Percentiles rank a stretch among this genome's conserved stretches.
phyloP scores from a whole-genome alignment of 2,329 filamentous ascomycete genomes.

The Sclerotinia borealis region DNA sequence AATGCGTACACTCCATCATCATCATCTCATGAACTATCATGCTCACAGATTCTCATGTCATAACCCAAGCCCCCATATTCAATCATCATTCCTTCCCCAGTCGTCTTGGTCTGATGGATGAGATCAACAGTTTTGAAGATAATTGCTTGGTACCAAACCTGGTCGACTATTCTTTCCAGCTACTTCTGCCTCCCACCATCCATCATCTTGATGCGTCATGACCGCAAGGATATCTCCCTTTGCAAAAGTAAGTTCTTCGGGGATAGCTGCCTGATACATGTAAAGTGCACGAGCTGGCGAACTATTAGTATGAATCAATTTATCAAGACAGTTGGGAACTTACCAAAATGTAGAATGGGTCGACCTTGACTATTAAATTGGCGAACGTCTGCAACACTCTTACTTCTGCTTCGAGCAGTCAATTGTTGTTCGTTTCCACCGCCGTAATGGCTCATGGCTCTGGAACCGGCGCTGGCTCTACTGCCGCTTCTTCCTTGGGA shows the following conservation, averaged over 20 bases:
- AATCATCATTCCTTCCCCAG: neutral
- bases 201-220: constrained; percentile 87
- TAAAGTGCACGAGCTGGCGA: constrained; percentile 81
- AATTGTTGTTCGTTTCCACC: constrained; percentile 32
- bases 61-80: neutral
- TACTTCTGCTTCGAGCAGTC: constrained; percentile 56
- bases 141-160: constrained; percentile 64
- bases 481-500: constrained; percentile 46
- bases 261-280: constrained; percentile 88
- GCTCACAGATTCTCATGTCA: neutral
- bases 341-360: constrained; percentile 89
- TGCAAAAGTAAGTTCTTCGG: constrained; percentile 84
- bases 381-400: constrained; percentile 76
- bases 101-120: neutral
- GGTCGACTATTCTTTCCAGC: constrained; percentile 57
- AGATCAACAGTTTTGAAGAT: constrained; percentile 40
- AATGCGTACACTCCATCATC: neutral
- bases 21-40: constrained; percentile 2
- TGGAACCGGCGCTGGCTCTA: constrained; percentile 42
- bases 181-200: constrained; percentile 98
- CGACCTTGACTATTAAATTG: constrained; percentile 82
- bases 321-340: constrained; percentile 38
- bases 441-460: constrained; percentile 50
- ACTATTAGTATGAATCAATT: constrained; percentile 20
- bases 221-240: constrained; percentile 92